A percentile compares a stretch with the other conserved stretches of the same genome.
These are phyloP conservation scores for Erythrobasidium yunnanense DNA, from an alignment of 768 basidiomycete genomes.

Conservation along the genomic window DNA sequence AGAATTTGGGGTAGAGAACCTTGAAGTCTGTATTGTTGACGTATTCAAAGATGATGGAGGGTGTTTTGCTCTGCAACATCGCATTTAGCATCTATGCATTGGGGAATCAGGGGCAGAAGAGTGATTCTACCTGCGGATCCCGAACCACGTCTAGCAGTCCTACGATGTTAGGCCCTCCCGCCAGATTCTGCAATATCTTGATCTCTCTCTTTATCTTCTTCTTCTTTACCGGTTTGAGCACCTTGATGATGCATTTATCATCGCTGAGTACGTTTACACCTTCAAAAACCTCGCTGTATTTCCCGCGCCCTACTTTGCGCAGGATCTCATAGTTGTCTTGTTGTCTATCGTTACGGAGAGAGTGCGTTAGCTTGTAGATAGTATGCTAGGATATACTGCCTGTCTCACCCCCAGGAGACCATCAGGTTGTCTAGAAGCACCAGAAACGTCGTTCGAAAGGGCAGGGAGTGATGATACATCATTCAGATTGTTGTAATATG, in stretches of 20 bases:
- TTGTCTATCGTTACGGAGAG: background rate
- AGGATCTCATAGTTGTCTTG: constrained; percentile 31
- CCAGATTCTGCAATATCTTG: constrained; percentile 91
- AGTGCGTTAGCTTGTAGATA: background rate
- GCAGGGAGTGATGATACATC: no score
- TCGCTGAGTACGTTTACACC: constrained; percentile 39
- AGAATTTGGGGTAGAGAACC: constrained; percentile 84
- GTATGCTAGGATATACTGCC: background rate
- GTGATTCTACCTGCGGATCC: constrained; percentile 56
- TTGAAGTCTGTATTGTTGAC: constrained; percentile 98
- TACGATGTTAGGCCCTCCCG: constrained; percentile 90
- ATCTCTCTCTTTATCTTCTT: constrained; percentile 99
- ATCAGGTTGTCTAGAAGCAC: constrained; percentile 26
- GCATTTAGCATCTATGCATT: no score
- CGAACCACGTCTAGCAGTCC: constrained; percentile 88
- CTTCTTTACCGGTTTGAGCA: constrained; percentile 98
- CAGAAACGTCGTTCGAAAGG: background rate
- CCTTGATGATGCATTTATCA: constrained; percentile 58
- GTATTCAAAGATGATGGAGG: constrained; percentile 92
- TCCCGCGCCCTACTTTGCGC: constrained; percentile 16
- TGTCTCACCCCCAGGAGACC: constrained; percentile 30
- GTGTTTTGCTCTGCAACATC: constrained; percentile 95
- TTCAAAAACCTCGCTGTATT: constrained; percentile 39
- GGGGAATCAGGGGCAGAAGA: constrained; percentile 35
- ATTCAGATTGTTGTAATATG: no score